A percentile compares a stretch with the other conserved stretches of the same genome.
phyloP scores from a whole-genome alignment of 1,139 yeast species.

The Groenewaldozyma auringiensis region DNA sequence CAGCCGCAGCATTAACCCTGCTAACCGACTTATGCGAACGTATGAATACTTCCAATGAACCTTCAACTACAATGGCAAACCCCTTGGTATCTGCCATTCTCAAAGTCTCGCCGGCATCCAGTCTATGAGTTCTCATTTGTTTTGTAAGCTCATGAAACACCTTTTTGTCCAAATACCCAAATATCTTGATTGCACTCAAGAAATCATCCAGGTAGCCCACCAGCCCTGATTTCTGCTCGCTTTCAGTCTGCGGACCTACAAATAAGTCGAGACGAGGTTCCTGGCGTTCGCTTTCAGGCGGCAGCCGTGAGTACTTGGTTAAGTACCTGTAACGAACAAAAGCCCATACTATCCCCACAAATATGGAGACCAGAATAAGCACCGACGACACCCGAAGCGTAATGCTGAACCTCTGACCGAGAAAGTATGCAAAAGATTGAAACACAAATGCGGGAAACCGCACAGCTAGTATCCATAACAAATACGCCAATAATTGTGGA shows the following conservation, averaged over 20 bases:
- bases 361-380: slow-evolving; percentile 15
- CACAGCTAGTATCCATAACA: background rate
- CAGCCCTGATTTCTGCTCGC: slow-evolving; percentile 37
- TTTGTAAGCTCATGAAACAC: slow-evolving; percentile 91
- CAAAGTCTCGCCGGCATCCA: slow-evolving; percentile 69
- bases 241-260: slow-evolving; percentile 31
- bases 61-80: slow-evolving; percentile 91
- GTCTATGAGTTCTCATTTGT: slow-evolving; percentile 82
- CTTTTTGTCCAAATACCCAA: slow-evolving; percentile 83
- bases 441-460: background rate
- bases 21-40: slow-evolving; percentile 31
- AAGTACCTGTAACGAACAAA: slow-evolving; percentile 44
- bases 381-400: background rate
- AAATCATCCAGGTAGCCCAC: slow-evolving; percentile 77
- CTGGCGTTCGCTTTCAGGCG: slow-evolving; percentile 40
- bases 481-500: background rate
- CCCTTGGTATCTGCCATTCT: slow-evolving; percentile 70
- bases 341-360: slow-evolving; percentile 29
- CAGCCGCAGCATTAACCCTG: slow-evolving; percentile 19
- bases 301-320: slow-evolving; percentile 46
- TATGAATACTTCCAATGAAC: slow-evolving; percentile 73
- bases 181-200: slow-evolving; percentile 80
- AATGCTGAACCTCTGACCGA: background rate
- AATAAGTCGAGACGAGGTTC: slow-evolving; percentile 40
- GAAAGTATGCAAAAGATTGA: background rate